Evolutionary conservation across 2,329 filamentous ascomycete genomes (phyloP).

Genomic region (Thelonectria discophora): DNA sequence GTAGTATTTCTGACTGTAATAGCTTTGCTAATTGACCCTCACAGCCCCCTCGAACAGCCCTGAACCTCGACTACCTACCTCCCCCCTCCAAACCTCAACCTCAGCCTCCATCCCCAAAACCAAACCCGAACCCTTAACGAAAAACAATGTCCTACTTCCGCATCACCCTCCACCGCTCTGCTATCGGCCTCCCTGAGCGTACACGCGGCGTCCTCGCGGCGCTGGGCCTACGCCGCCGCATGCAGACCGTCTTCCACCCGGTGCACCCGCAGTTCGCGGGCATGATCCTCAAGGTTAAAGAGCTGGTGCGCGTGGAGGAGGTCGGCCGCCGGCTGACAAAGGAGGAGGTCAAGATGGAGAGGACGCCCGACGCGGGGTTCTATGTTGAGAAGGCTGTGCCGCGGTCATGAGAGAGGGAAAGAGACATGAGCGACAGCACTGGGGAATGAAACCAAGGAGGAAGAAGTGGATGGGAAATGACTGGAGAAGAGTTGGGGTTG

Average conservation of each 20-base stretch:
- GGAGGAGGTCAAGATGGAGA: slow-evolving; percentile 72
- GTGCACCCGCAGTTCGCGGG: slow-evolving; percentile 83
- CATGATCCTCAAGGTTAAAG: slow-evolving; percentile 94
- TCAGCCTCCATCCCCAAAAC: neutral
- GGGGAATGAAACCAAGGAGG: slow-evolving; percentile 4
- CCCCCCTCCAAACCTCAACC: neutral
- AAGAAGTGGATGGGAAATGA: neutral
- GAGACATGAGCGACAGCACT: neutral
- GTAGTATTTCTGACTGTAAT: neutral
- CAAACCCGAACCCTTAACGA: neutral
- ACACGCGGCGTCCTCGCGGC: slow-evolving; percentile 83
- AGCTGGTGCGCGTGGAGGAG: slow-evolving; percentile 84
- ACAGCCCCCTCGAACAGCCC: neutral
- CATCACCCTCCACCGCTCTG: slow-evolving; percentile 88
- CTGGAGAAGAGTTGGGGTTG: slow-evolving; percentile 1
- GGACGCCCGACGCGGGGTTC: slow-evolving; percentile 82
- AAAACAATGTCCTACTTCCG: slow-evolving; percentile 80
- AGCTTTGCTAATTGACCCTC: neutral
- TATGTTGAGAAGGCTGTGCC: slow-evolving; percentile 71
- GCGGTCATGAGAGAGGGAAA: slow-evolving; percentile 29
- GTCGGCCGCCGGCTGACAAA: slow-evolving; percentile 72
- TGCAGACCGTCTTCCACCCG: slow-evolving; percentile 89
- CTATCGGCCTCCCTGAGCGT: slow-evolving; percentile 85
- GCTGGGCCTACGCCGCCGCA: slow-evolving; percentile 84
- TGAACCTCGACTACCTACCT: too few species aligned